Evolutionary conservation across 345 rosid species (phyloP).

Genomic region (Conringia planisiliqua): DNA sequence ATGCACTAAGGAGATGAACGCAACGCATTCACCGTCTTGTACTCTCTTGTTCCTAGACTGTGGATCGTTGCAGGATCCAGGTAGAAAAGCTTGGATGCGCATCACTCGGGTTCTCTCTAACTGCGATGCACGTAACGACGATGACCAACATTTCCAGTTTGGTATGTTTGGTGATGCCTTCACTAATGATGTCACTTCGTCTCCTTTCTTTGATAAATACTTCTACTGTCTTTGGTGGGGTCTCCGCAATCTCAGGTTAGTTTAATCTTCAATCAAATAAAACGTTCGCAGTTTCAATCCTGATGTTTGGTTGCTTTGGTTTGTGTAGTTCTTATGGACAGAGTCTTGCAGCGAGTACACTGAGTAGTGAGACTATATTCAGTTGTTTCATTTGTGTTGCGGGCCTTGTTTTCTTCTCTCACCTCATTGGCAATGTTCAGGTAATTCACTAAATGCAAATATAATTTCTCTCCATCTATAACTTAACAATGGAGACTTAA

Average conservation of each 20-base stretch:
- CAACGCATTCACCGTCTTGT: conserved; percentile 50
- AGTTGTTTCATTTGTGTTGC: conserved; percentile 61
- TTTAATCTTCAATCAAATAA: not conserved
- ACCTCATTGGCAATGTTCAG: conserved; percentile 88
- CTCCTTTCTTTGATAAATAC: conserved; percentile 56
- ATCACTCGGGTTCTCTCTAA: conserved; percentile 36
- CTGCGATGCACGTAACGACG: conserved; percentile 55
- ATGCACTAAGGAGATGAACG: conserved; percentile 52
- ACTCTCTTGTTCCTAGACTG: conserved; percentile 58
- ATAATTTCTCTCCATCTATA: not conserved
- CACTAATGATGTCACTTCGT: conserved; percentile 52
- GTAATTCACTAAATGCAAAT: conserved; percentile 19
- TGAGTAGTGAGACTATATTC: conserved; percentile 53
- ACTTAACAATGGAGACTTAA: not conserved
- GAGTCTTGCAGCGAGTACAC: conserved; percentile 55
- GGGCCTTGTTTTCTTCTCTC: conserved; percentile 76
- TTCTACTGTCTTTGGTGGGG: conserved; percentile 98
- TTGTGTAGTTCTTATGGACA: conserved; percentile 82
- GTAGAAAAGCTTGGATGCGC: conserved; percentile 61
- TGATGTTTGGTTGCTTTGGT: conserved; percentile 4
- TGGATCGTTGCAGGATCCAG: conserved; percentile 36
- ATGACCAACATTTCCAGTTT: conserved; percentile 45
- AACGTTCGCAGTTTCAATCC: not conserved
- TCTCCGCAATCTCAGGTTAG: conserved; percentile 66
- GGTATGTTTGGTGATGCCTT: conserved; percentile 80